Base-by-base conservation (phyloP, 169 alveolate species). In the Fabrea salina region DNA sequence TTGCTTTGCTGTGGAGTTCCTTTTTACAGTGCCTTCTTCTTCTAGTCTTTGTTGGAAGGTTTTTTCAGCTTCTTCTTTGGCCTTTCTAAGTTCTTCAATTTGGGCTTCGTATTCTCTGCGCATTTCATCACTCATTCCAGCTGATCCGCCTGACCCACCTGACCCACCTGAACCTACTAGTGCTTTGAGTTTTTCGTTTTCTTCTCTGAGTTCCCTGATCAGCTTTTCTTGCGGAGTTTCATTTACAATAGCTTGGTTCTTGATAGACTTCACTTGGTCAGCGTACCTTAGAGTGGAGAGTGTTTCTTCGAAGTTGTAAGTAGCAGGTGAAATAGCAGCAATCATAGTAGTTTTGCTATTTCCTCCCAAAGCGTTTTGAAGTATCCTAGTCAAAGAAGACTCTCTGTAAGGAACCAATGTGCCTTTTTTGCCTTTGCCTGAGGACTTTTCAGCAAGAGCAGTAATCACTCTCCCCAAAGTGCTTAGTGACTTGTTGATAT, bases 311-410 rank as follows among this genome's bases (percentile, higher is more conserved):
- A 90, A 96, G 68, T 94, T 96, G 54, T 84, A 87, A 33, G 79
- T 74, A 6, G 97, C 96, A 8, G 98, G 98, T 37, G 94, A 82
- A 22, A 93, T 83, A 13, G 97, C 97, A 75, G 97, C 95, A 40
- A 96, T 89, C 97, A 96, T 96, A 35, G 93, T 79, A 6, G 98
- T 94, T 79, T 94, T 93, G 33, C 93, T 82, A 71, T 92, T 90
- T 8, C 98, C 98, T 40, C 99, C 99, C 22, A 95, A 83, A n/a
- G 99, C 99, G 68, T 95, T 94, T 67, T 67, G 78, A 13, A 67
- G 67, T 5, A 67, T 47, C 93, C 82, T 53, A 94, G 91, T 82
- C 96, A 95, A 89, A 33, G 93, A 92, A 33, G 94, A 80, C 72
- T 95, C 98, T 76, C 98, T 85, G 86, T 94, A 95, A 27, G 99